Evolutionary conservation across 2,329 filamentous ascomycete species (phyloP).

Genomic region (Alternaria tenuissima): DNA sequence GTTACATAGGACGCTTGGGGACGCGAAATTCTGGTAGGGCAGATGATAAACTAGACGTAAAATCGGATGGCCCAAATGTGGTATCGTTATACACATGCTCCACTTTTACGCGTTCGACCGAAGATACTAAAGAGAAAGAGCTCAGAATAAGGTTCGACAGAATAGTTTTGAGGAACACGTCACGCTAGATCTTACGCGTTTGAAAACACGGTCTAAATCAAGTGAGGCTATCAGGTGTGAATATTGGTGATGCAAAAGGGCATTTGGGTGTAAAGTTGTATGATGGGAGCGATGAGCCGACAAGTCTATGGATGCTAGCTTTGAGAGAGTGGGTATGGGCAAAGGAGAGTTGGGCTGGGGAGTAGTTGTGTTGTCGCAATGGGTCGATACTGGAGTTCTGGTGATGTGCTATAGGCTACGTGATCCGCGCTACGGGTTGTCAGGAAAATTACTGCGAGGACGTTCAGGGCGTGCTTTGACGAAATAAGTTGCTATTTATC

Average conservation of each 20-base stretch:
- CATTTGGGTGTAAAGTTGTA: background rate
- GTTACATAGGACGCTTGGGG: background rate
- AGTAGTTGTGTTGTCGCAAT: background rate
- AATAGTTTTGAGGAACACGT: too few relatives aligned
- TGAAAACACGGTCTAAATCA: too few relatives aligned
- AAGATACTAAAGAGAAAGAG: too few relatives aligned
- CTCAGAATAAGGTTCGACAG: too few relatives aligned
- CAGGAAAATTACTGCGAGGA: background rate
- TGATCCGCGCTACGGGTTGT: background rate
- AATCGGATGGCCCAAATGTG: background rate
- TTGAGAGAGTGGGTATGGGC: background rate
- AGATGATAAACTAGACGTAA: background rate
- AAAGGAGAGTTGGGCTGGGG: background rate
- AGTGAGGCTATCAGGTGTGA: background rate
- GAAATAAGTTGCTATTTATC: too few relatives aligned
- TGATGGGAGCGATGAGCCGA: background rate
- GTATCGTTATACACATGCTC: background rate
- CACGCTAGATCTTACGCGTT: too few relatives aligned
- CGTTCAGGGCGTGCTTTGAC: background rate
- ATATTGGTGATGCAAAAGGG: background rate
- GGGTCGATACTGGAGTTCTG: background rate
- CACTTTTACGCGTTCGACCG: background rate
- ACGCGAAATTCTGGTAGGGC: background rate
- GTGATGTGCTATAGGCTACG: background rate
- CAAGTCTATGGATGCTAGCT: background rate